phyloP scores from a whole-genome alignment of 352 stramenopile genomes.

The Pythium catenulatum region DNA sequence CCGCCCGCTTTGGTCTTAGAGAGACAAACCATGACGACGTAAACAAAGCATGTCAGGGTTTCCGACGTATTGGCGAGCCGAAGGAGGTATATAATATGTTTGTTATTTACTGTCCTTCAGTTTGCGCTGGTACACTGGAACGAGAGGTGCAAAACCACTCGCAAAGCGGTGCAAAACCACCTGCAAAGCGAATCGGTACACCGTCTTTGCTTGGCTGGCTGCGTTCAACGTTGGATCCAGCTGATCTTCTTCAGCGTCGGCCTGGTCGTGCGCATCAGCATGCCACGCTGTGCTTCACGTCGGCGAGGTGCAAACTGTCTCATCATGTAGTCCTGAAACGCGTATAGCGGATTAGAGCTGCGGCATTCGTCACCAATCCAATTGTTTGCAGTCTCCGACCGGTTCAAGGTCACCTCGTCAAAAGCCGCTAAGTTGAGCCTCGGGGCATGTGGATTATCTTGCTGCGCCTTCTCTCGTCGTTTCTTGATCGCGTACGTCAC shows the following conservation, averaged over 20 bases:
- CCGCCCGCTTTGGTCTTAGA: not conserved
- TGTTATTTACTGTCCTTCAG: no score
- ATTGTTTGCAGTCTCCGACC: slow-evolving; percentile 15
- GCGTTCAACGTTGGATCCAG: no score
- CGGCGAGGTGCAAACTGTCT: not conserved
- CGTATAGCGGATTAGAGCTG: not conserved
- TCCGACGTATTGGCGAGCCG: not conserved
- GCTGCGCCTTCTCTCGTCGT: not conserved
- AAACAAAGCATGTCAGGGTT: not conserved
- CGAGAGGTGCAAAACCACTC: no score
- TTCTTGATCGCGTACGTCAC: slow-evolving; percentile 5
- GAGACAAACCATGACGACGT: not conserved
- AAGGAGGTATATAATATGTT: no score
- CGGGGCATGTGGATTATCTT: not conserved
- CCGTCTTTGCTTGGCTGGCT: no score
- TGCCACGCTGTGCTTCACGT: not conserved
- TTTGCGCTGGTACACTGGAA: not conserved
- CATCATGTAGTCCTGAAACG: slow-evolving; percentile 4
- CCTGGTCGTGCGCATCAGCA: no score
- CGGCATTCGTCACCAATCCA: slow-evolving; percentile 10
- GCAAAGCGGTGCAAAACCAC: not conserved
- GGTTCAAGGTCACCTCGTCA: slow-evolving; percentile 21
- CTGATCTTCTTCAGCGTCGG: no score
- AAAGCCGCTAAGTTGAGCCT: not conserved
- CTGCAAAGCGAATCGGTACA: no score